Evolutionary conservation across 164 flowering plant species (phyloP), one percentile per base, ranked within the genome.

Genomic region (Magnolia sinica): DNA sequence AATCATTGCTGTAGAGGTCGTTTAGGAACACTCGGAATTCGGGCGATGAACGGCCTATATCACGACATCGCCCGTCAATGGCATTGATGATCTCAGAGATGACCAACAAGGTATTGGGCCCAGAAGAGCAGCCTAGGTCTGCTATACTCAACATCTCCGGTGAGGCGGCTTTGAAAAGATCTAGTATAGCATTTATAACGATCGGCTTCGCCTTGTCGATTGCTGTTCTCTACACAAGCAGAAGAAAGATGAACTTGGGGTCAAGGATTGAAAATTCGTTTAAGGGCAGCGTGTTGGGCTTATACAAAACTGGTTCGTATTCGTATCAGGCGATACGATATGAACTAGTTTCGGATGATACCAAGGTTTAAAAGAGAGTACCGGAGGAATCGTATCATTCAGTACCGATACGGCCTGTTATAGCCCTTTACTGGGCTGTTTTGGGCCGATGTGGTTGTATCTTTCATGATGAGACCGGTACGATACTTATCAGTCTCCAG

Each of bases 71-170:
- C 18, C 27, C 61, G 24, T 77, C 76, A 13, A 86, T 79, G 1
- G 77, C 61, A 2, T 77, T 71, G 45, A 92, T 71, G 11, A 90
- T 20, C 50, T 84, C 80, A 1, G 84, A 81, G 3, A 81, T 73
- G 2, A 70, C 80, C 2, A 81, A 64, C 19, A 92, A 50, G 59
- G 96, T 78, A 82, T 92, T 92, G 37, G 91, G 91, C 59, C 94
- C 96, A 0, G 94, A 87, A 29, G 92, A 89, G 68, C 96, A 92
- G 0, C 96, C 94, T 81, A 92, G 45, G 74, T 90, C 94, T 14
- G 90, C 92, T 49, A 92, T 83, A 64, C 75, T 49, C 19, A 87
- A 51, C 71, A 65, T 75, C 31, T 76, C 49, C 1, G 81, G 80
- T 31, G 51, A 27, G 19, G 27, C 61, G 70, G 52, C 63, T 73